A percentile compares a stretch with the other conserved stretches of the same genome.
These are phyloP conservation scores for Calycina herbarum DNA, from an alignment of 2,329 filamentous ascomycete species.

Conservation along the genomic window DNA sequence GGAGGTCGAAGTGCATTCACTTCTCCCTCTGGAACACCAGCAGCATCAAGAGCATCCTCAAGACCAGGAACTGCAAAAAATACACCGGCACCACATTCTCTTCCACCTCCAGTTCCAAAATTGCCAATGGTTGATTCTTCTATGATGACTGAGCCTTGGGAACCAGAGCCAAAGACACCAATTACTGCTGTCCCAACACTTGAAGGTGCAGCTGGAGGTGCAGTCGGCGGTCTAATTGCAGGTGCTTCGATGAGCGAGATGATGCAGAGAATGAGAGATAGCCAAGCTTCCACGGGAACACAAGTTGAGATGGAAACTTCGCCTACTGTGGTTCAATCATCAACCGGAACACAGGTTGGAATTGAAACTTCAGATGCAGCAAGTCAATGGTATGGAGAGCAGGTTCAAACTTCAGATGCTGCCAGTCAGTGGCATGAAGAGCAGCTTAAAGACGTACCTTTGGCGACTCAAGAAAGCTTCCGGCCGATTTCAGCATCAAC, in stretches of 20 bases:
- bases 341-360: constrained; percentile 12
- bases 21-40: constrained; percentile 46
- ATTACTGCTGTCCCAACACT: constrained; percentile 25
- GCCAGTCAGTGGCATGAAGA: constrained; percentile 36
- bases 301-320: constrained; percentile 3
- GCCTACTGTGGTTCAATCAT: constrained; percentile 29
- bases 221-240: constrained; percentile 22
- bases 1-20: constrained; percentile 46
- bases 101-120: constrained; percentile 51
- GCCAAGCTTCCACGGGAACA: constrained; percentile 30
- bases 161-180: constrained; percentile 36
- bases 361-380: constrained; percentile 18
- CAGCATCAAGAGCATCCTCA: constrained; percentile 17
- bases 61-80: constrained; percentile 36
- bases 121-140: constrained; percentile 58
- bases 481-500: constrained; percentile 49
- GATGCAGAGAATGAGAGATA: constrained; percentile 28
- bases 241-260: constrained; percentile 23
- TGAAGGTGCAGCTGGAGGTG: constrained; percentile 15
- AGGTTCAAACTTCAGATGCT: constrained; percentile 31
- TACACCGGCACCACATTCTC: constrained; percentile 45
- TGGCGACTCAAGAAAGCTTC: constrained; percentile 30
- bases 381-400: constrained; percentile 9
- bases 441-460: constrained; percentile 21
- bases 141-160: constrained; percentile 61